A percentile compares a stretch with the other conserved stretches of the same genome.
Conservation (phyloP, 352 stramenopile species). For the Phytophthora hibernalis region DNA sequence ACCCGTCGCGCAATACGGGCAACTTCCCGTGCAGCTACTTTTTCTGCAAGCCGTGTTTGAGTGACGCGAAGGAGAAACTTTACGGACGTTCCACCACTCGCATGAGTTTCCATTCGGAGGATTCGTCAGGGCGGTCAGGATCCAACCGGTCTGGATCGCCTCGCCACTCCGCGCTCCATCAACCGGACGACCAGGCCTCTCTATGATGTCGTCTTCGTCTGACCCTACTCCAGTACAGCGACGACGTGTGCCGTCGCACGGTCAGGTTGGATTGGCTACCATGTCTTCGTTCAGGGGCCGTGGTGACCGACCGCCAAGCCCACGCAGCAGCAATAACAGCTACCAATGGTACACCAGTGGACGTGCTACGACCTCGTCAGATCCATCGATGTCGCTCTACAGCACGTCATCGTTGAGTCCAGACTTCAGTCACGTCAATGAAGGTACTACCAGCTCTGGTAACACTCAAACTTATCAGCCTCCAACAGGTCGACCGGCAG, state of each 20-base stretch:
- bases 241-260: conserved; percentile 18
- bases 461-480: conserved; percentile 24
- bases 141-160: conserved; percentile 34
- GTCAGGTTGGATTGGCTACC: conserved; percentile 22
- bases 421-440: conserved; percentile 10
- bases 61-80: conserved; percentile 51
- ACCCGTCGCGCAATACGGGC: conserved; percentile 52
- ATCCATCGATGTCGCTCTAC: conserved; percentile 27
- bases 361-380: conserved; percentile 29
- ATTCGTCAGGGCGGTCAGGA: conserved; percentile 37
- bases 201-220: conserved; percentile 36
- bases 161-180: conserved; percentile 21
- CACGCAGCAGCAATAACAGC: conserved; percentile 34
- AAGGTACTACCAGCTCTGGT: conserved; percentile 14
- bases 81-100: conserved; percentile 40
- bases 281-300: conserved; percentile 15
- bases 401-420: conserved; percentile 20
- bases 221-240: conserved; percentile 23
- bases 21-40: conserved; percentile 62
- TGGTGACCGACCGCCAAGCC: conserved; percentile 19
- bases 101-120: conserved; percentile 54
- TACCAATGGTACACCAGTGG: conserved; percentile 34
- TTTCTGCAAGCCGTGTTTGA: conserved; percentile 69
- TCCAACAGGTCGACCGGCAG: conserved; percentile 6
- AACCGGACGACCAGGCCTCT: conserved; percentile 22